Base-by-base conservation (phyloP, 768 basidiomycete species). In the Collybia nuda region DNA sequence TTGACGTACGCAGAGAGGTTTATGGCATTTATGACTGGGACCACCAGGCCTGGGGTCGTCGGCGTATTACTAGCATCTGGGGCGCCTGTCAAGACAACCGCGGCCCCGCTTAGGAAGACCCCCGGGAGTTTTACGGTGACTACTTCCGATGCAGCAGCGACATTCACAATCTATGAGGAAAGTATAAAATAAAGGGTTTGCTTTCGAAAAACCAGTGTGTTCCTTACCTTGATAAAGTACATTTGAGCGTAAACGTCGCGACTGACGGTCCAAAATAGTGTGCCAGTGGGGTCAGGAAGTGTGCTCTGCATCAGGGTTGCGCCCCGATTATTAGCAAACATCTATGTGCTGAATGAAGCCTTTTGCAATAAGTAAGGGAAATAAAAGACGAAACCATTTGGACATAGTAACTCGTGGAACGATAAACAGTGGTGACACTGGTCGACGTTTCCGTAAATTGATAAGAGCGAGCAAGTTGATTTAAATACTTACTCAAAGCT, bases 371-470 rank as follows among this genome's bases (percentile, higher is more conserved):
- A 14, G 32, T 5, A 2, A 11, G 7, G 3, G 6, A 11, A 11
- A 11, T 9, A 11, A 2, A 5, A 14, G 5, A 32, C 42, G 45
- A 22, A 50, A 82, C 83, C 72, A 83, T 76, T 56, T 86, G 84
- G 1, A 76, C 76, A 51, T 82, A 81, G 65, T 75, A 87, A 50
- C 80, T 82, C 0, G 83, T 82, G 2, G 84, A 85, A n/a, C 65
- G 73, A 55, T 81, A 78, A 1, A 86, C 79, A 0, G 61, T 58
- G 1, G 71, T 75, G 11, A 84, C 76, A 55, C 82, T 85, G 53
- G 24, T 2, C 32, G 12, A 14, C 3, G 38, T n/a, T 12, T 29
- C 18, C 12, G 23, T 9, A 6, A 38, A 5, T 9, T n/a, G n/a
- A 2, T 26, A 26, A 18, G n/a, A n/a, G n/a, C n/a, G n/a, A n/a